Conservation (phyloP, 148 eudicot species). For the Pharnaceum exiguum region DNA sequence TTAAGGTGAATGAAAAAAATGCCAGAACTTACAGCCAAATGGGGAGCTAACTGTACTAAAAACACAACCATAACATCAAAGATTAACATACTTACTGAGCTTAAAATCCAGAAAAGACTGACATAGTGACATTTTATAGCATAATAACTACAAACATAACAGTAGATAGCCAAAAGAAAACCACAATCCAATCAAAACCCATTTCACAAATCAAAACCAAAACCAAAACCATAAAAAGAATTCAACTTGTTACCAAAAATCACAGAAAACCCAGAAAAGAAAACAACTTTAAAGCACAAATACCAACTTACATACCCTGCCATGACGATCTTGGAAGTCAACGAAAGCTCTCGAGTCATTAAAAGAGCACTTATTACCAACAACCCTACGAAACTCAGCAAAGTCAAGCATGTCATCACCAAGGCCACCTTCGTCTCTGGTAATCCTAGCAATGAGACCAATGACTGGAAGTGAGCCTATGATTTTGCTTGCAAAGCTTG, state of each 20-base stretch:
- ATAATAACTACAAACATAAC: too few relatives aligned
- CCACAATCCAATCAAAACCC: not conserved
- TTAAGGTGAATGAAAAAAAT: too few relatives aligned
- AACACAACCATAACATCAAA: too few relatives aligned
- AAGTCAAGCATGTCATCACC: slow-evolving; percentile 77
- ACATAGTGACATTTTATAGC: too few relatives aligned
- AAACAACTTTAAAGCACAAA: not conserved
- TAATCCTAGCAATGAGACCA: slow-evolving; percentile 68
- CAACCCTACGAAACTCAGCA: slow-evolving; percentile 81
- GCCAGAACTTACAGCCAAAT: too few relatives aligned
- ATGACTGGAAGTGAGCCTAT: slow-evolving; percentile 75
- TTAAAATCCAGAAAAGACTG: too few relatives aligned
- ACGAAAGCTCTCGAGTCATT: slow-evolving; percentile 68
- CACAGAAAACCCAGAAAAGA: not conserved
- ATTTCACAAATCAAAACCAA: not conserved
- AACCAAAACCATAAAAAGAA: not conserved
- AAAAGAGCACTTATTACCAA: slow-evolving; percentile 71
- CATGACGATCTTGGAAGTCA: slow-evolving; percentile 68
- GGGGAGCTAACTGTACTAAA: too few relatives aligned
- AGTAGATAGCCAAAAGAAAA: too few relatives aligned
- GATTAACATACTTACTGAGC: too few relatives aligned
- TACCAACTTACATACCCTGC: slow-evolving; percentile 34
- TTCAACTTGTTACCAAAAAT: not conserved
- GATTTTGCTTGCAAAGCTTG: slow-evolving; percentile 61
- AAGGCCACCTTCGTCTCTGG: slow-evolving; percentile 74